Conservation (phyloP, 2,329 filamentous ascomycete species). For the Fusarium foetens region DNA sequence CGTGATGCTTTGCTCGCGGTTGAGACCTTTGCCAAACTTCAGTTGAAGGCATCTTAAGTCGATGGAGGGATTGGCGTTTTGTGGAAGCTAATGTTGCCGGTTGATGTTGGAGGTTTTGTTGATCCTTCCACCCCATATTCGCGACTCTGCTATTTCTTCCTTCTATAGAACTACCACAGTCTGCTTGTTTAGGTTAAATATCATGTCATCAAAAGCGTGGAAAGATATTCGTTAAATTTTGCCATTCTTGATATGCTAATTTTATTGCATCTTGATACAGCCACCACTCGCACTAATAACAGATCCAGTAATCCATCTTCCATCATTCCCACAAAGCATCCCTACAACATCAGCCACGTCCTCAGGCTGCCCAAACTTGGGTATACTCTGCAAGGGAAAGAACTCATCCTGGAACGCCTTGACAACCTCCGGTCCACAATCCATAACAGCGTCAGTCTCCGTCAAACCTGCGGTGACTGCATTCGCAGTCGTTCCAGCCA, state of each 20-base stretch:
- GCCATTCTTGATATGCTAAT: accelerated
- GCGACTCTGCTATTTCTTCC: neutral
- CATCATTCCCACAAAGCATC: conserved; percentile 47
- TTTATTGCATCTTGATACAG: conserved; percentile 47
- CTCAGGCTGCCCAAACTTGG: conserved; percentile 48
- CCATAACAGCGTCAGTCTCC: conserved; percentile 48
- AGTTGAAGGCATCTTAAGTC: accelerated
- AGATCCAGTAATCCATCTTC: conserved; percentile 51
- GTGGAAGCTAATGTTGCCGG: neutral
- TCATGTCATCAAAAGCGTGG: too few species aligned
- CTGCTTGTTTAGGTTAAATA: too few species aligned
- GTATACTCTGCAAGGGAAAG: conserved; percentile 48
- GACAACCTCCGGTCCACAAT: conserved; percentile 47
- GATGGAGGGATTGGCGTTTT: neutral
- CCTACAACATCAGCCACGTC: conserved; percentile 52
- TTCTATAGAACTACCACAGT: neutral
- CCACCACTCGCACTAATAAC: conserved; percentile 51
- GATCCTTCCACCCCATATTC: neutral
- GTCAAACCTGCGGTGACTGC: conserved; percentile 48
- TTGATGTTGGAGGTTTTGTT: accelerated
- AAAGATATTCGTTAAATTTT: accelerated
- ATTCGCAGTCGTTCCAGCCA: conserved; percentile 51
- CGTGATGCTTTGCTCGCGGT: neutral
- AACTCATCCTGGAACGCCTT: conserved; percentile 48
- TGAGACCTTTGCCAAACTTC: neutral